Conservation (phyloP, 2,329 filamentous ascomycete genomes). For the Sporothrix euskadiensis region DNA sequence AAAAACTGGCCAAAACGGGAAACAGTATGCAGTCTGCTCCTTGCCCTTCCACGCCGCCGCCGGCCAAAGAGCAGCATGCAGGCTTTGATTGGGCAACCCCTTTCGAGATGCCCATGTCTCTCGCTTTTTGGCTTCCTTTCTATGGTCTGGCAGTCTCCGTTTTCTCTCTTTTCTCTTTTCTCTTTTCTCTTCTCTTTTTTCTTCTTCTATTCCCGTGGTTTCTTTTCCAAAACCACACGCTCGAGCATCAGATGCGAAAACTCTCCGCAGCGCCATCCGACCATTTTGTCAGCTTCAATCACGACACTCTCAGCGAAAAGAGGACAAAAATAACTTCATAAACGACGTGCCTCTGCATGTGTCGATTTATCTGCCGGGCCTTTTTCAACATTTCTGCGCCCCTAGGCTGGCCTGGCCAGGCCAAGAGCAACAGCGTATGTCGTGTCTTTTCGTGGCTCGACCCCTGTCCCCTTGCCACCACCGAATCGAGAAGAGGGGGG, state of each 20-base stretch:
- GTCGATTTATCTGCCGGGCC: background rate
- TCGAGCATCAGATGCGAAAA: background rate
- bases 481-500: constrained; percentile 5
- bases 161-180: background rate
- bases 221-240: background rate
- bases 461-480: constrained; percentile 17
- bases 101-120: constrained; percentile 8
- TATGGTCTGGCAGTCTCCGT: background rate
- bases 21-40: background rate
- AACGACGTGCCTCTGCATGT: background rate
- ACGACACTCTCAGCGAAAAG: background rate
- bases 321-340: background rate
- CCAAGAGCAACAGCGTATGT: constrained; percentile 1
- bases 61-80: background rate
- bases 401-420: constrained; percentile 20
- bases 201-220: background rate
- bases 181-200: background rate
- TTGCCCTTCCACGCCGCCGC: background rate
- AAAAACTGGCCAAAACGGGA: background rate
- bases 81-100: constrained; percentile 24
- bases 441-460: constrained; percentile 20
- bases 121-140: background rate
- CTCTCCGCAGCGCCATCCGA: background rate
- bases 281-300: background rate
- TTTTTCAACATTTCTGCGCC: constrained; percentile 6